Evolutionary conservation across 495 filamentous ascomycete genomes (phyloP), one percentile per base, ranked within the genome.

Genomic region (Trypethelium eluteriae): DNA sequence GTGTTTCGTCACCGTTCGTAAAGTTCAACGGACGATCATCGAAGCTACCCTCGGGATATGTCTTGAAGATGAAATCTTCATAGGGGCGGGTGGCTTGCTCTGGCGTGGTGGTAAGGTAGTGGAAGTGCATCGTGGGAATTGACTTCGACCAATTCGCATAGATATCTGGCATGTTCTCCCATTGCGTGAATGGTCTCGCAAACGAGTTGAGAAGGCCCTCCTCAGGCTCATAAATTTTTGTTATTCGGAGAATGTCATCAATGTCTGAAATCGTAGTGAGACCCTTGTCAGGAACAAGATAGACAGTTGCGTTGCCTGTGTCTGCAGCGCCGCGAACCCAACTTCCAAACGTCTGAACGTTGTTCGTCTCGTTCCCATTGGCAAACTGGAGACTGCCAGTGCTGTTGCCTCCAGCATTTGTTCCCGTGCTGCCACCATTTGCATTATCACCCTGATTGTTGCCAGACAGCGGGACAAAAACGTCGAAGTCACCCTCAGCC

Each of bases 101-200:
- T 0, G 89, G 89, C 2, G 89, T 92, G 0, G 89, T 93, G 9
- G 89, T 92, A 38, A 93, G 82, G 74, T 93, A 93, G 75, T 92
- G 89, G 79, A 92, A 93, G 74, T 92, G 90, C 68, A 86, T 79
- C 70, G 87, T 75, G 2, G 81, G 80, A n/a, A 88, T 76, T 41
- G 75, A 79, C 12, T 73, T 74, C 0, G 83, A 85, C 86, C 86
- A 88, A 66, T 88, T 86, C 41, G 82, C 80, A 74, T 90, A 89
- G 68, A 89, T 83, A 4, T 82, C 82, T 0, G 89, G 89, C 89
- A 92, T 93, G 73, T 93, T 85, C 77, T 88, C 75, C 89, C 89
- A 93, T 0, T 84, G 81, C 0, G 77, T 80, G 76, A 88, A 92
- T 1, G 86, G 79, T 9, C 85, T 81, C 0, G 89, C 89, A 69